Conservation (phyloP, 73 alveolate genomes). For the Paramecium sexaurelia region DNA sequence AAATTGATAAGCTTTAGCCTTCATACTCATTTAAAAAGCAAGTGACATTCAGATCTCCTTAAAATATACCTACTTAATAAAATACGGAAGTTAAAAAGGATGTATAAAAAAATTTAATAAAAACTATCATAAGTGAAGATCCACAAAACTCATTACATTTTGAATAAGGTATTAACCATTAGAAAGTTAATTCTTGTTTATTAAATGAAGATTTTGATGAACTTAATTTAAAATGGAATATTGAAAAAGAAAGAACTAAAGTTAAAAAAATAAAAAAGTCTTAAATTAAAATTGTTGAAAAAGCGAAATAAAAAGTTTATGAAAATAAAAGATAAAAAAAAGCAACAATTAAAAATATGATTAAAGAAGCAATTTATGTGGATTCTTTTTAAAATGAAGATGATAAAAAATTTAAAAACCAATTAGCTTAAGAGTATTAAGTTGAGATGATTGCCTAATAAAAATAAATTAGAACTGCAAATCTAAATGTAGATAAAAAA, state of each 20-base stretch:
- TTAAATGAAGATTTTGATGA: background rate
- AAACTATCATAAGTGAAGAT: background rate
- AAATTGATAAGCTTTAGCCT: background rate
- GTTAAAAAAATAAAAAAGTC: background rate
- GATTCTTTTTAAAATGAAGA: background rate
- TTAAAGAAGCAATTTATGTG: background rate
- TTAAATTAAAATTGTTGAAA: background rate
- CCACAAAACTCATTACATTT: background rate
- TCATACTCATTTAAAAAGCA: background rate
- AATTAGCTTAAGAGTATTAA: background rate
- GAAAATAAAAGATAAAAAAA: background rate
- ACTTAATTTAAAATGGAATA: background rate
- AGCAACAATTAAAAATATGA: background rate
- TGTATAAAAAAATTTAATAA: background rate
- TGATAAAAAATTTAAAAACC: background rate
- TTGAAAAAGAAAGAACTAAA: background rate
- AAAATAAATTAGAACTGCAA: background rate
- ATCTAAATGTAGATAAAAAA: background rate
- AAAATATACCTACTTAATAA: background rate
- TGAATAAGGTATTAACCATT: background rate
- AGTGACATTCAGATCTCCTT: background rate
- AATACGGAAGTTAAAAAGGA: background rate
- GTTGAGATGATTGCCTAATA: conserved; percentile 4
- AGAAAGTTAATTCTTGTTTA: conserved; percentile 2
- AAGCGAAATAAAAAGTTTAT: background rate